These are phyloP conservation scores for Eutypa lata DNA, from an alignment of 2,329 filamentous ascomycete genomes.

Conservation along the genomic window DNA sequence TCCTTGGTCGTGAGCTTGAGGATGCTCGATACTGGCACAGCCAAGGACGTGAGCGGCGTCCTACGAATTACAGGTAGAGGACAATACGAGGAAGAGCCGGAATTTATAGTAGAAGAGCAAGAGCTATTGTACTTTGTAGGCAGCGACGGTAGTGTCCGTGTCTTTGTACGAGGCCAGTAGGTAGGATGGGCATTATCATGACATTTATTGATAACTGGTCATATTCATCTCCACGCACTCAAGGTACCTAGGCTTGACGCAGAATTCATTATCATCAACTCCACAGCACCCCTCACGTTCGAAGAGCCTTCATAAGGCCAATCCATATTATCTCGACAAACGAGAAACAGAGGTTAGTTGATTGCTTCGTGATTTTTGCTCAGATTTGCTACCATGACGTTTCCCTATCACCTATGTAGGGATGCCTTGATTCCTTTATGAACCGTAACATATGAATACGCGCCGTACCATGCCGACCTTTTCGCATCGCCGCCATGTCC, in stretches of 20 bases:
- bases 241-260: not conserved
- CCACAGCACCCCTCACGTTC: not conserved
- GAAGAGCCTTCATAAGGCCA: not conserved
- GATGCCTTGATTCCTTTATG: constrained; percentile 26
- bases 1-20: constrained; percentile 68
- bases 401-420: constrained; percentile 21
- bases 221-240: constrained; percentile 10
- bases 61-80: constrained; percentile 67
- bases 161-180: constrained; percentile 78
- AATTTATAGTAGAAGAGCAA: constrained; percentile 46
- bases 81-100: constrained; percentile 18
- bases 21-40: constrained; percentile 81
- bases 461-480: constrained; percentile 10
- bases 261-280: not conserved
- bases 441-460: constrained; percentile 29
- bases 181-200: constrained; percentile 9
- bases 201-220: constrained; percentile 8
- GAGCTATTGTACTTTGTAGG: constrained; percentile 82
- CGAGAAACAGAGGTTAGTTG: constrained; percentile 8
- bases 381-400: constrained; percentile 28
- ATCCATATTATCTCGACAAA: not conserved
- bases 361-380: constrained; percentile 30
- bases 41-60: constrained; percentile 86
- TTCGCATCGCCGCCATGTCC: constrained; percentile 31
- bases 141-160: constrained; percentile 73